Base-by-base conservation (phyloP, 106 monocot genomes). In the Cymbidium sinense region DNA sequence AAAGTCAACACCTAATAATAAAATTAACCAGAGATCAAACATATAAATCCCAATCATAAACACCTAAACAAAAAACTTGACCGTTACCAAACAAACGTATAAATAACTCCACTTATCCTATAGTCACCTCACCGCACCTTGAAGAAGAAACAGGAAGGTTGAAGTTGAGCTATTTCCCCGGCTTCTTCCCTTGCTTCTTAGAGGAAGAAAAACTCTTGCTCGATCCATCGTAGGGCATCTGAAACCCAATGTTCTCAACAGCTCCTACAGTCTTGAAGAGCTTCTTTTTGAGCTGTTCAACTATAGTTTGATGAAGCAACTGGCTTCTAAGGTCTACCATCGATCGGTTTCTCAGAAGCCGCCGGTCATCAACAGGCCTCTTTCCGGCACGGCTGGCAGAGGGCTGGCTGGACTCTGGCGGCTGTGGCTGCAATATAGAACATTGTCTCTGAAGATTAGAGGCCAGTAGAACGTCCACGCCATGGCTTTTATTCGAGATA, bases 221-320 rank as follows among this genome's bases (percentile, higher is more conserved):
- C 50, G 82, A 69, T 6, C 36, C 36, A 28, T 31, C 33, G 43
- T 43, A 73, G 0, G 87, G 84, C 62, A 77, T 74, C 51, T 80
- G 76, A 33, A 82, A 92, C 28, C 92, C 89, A 70, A 92, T 85
- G 80, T 87, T 85, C 81, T 92, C 92, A 4, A 92, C 81, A 2
- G 92, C 79, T 10, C 92, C 85, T 6, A 92, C 87, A 5, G 92
- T 89, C 69, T 89, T 92, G 81, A 85, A 92, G 35, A 82, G 21
- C 73, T 85, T 83, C 86, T 83, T 84, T 37, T 82, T 87, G 52
- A 92, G 75, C 77, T 87, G 81, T 58, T 89, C 89, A 34, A 89
- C 85, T 21, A 92, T 74, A 6, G 77, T 80, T 50, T 74, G 43
- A 80, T 92, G 87, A 55, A 92, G 76, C 79, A 92, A 41, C 64